Percentiles rank a stretch among this genome's conserved stretches.
Conservation (phyloP, 352 stramenopile genomes). For the Globisporangium carolinianum region DNA sequence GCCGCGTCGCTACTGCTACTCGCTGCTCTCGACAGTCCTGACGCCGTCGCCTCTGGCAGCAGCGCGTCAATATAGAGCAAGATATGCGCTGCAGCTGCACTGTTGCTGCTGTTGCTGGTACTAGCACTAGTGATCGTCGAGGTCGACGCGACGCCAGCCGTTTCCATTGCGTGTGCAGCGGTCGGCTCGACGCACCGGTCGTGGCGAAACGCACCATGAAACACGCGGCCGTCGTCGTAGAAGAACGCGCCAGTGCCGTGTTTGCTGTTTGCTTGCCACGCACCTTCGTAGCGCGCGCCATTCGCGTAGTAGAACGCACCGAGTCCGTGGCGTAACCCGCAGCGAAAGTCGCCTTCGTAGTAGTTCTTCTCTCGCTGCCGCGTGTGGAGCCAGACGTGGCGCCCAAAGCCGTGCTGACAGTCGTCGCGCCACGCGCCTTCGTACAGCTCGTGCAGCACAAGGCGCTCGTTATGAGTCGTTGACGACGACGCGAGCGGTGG, state of each 20-base stretch:
- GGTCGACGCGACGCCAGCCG: conserved; percentile 1
- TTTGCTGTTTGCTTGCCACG: conserved; percentile 80
- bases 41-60: conserved; percentile 3
- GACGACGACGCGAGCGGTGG: neutral
- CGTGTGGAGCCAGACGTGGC: conserved; percentile 63
- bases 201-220: conserved; percentile 34
- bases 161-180: conserved; percentile 8
- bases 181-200: conserved; percentile 26
- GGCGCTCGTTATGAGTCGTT: too few species aligned
- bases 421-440: conserved; percentile 69
- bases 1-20: conserved; percentile 1
- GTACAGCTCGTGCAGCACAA: conserved; percentile 44
- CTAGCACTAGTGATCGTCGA: neutral
- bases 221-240: conserved; percentile 61
- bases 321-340: conserved; percentile 54
- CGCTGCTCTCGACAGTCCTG: too few species aligned
- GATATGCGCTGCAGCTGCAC: conserved; percentile 13
- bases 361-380: conserved; percentile 59
- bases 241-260: conserved; percentile 63
- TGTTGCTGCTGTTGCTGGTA: neutral
- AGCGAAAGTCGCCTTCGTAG: conserved; percentile 75
- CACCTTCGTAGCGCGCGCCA: conserved; percentile 75
- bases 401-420: conserved; percentile 66
- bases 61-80: conserved; percentile 55
- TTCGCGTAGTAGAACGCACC: conserved; percentile 86